These are phyloP conservation scores for Ceratorhiza oryzae-sativae DNA, from an alignment of 1,284 basidiomycete species.

Conservation along the genomic window DNA sequence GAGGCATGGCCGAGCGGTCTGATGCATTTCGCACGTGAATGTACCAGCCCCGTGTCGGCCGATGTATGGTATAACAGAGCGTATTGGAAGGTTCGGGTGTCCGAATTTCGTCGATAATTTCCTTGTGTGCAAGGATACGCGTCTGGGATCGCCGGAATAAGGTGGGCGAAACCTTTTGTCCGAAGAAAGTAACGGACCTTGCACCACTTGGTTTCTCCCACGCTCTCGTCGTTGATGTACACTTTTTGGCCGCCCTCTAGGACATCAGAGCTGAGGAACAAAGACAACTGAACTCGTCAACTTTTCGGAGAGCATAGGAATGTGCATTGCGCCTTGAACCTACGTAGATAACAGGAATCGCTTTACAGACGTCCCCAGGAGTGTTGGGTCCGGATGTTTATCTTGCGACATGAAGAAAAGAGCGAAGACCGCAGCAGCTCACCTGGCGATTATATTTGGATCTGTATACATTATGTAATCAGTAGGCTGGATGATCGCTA, in stretches of 20 bases:
- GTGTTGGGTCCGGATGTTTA: background rate
- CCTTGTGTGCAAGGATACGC: conserved; percentile 27
- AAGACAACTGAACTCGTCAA: conserved; percentile 6
- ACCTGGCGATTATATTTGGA: conserved; percentile 4
- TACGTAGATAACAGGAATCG: conserved; percentile 28
- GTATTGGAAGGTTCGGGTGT: conserved; percentile 4
- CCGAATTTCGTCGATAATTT: conserved; percentile 31
- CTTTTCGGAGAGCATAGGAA: background rate
- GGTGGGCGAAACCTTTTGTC: background rate
- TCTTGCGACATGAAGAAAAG: background rate
- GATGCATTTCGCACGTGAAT: conserved; percentile 6
- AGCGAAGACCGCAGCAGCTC: background rate
- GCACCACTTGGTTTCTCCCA: conserved; percentile 30
- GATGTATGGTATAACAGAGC: conserved; percentile 24
- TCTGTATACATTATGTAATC: conserved; percentile 19
- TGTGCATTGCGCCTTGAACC: background rate
- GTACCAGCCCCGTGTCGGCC: conserved; percentile 36
- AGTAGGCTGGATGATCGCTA: background rate
- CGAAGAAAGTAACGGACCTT: conserved; percentile 1
- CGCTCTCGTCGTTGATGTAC: conserved; percentile 25
- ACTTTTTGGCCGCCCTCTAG: conserved; percentile 33
- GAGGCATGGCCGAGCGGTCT: background rate
- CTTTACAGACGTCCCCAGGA: background rate
- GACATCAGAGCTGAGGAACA: conserved; percentile 19
- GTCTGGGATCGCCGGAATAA: conserved; percentile 1